Evolutionary conservation across 2,329 filamentous ascomycete genomes (phyloP), one percentile per base, ranked within the genome.

Genomic region (Fusarium papillatum): DNA sequence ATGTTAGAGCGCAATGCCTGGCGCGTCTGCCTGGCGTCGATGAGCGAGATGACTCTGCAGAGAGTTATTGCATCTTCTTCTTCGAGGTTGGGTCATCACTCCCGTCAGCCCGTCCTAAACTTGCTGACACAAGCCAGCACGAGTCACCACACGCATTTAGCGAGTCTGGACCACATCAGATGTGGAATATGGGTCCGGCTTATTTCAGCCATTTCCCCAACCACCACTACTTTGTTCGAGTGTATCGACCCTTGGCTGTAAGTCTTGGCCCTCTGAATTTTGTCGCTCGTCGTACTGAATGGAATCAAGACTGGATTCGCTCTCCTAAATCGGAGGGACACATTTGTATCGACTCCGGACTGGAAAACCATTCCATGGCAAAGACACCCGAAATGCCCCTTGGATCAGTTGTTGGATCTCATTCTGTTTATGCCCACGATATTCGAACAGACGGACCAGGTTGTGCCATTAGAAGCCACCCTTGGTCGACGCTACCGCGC

Each of bases 191-290:
- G 22, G 89, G 89, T 0, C 87, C 90, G 0, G 81, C 82, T 5
- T 80, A 82, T 50, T 91, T 90, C 71, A 83, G 83, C 43, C 81
- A 81, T 0, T 91, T 91, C 65, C 90, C 90, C 3, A 84, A 87
- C 14, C 90, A 91, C 69, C 89, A 91, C 76, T 91, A 90, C 78
- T 91, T 91, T 68, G 86, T 87, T 29, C 85, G 89, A 14, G 85
- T 91, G 7, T 91, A 88, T 74, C 86, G 90, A 29, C 88, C 87
- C 17, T 86, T 83, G 60, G 87, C 87, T 57, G 89, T 90, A 83
- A 83, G 89, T 84, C 43, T 24, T 34, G 29, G 31, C n/a, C n/a
- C 31, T 31, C 34, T 16, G 50, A 9, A n/a, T 19, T 19, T 31
- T 38, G 14, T 46, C 41, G 16, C 55, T 66, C 22, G 31, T 66